Evolutionary conservation across 805 yeast species (phyloP).

Genomic region (Clavispora santaluciae): DNA sequence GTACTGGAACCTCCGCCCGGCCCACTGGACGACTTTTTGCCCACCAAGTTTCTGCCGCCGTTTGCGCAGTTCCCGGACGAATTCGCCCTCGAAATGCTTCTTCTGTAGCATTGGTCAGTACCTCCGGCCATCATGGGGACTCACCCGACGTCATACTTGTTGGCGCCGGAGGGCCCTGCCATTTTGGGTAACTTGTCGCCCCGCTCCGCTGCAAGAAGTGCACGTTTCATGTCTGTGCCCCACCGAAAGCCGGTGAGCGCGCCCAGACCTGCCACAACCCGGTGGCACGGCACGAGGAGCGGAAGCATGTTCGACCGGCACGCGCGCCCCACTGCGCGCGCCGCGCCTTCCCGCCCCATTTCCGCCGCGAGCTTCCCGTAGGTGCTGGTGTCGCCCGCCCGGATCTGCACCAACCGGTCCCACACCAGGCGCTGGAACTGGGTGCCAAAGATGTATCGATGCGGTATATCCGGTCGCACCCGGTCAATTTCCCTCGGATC

Average conservation of each 20-base stretch:
- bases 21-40: neutral
- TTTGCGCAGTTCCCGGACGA: neutral
- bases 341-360: conserved; percentile 24
- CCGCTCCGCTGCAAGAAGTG: conserved; percentile 4
- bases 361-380: conserved; percentile 29
- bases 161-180: neutral
- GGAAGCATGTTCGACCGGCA: conserved; percentile 38
- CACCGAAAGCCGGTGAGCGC: conserved; percentile 35
- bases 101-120: neutral
- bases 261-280: conserved; percentile 29
- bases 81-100: neutral
- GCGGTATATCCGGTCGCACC: conserved; percentile 12
- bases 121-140: no score
- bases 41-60: neutral
- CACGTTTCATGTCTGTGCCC: conserved; percentile 30
- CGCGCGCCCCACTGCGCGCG: conserved; percentile 39
- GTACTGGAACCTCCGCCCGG: conserved; percentile 2
- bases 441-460: conserved; percentile 35
- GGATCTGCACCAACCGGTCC: conserved; percentile 25
- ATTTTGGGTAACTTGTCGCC: neutral
- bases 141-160: neutral
- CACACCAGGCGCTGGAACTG: conserved; percentile 35
- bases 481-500: conserved; percentile 4
- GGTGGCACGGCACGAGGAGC: conserved; percentile 40
- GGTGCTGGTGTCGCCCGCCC: conserved; percentile 24